These are phyloP conservation scores for Russula sp. DNA, from an alignment of 768 basidiomycete species.

Conservation along the genomic window DNA sequence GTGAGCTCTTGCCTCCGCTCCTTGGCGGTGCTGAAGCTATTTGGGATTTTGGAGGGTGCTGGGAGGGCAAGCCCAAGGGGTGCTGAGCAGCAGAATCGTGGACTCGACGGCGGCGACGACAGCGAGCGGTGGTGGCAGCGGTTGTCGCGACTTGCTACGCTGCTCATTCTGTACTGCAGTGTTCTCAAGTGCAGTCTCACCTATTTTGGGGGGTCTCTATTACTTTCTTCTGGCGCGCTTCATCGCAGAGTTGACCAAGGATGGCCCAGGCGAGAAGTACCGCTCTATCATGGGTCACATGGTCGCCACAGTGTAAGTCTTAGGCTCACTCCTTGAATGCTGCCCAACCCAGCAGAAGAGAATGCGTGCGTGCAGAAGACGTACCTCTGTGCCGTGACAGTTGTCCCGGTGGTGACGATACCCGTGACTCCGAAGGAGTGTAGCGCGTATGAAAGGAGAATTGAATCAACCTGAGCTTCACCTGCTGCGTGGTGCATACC, in stretches of 20 bases:
- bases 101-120: no score
- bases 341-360: not conserved
- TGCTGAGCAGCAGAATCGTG: no score
- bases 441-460: not conserved
- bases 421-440: not conserved
- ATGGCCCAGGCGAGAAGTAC: conserved; percentile 37
- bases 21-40: no score
- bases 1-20: no score
- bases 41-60: no score
- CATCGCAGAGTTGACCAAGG: conserved; percentile 53
- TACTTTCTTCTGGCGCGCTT: conserved; percentile 63
- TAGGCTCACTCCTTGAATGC: not conserved
- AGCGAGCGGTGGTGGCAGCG: no score
- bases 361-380: not conserved
- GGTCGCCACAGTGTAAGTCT: conserved; percentile 81
- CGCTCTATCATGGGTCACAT: conserved; percentile 82
- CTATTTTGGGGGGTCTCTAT: conserved; percentile 82
- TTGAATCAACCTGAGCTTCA: no score
- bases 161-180: conserved; percentile 54
- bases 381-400: not conserved
- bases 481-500: not conserved
- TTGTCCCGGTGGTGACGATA: not conserved
- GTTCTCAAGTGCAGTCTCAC: conserved; percentile 88
- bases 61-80: no score
- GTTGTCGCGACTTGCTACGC: conserved; percentile 28